Percentiles rank a stretch among this genome's conserved stretches.
phyloP scores from a whole-genome alignment of 2,329 filamentous ascomycete genomes.

The Paracamarosporium sp. region DNA sequence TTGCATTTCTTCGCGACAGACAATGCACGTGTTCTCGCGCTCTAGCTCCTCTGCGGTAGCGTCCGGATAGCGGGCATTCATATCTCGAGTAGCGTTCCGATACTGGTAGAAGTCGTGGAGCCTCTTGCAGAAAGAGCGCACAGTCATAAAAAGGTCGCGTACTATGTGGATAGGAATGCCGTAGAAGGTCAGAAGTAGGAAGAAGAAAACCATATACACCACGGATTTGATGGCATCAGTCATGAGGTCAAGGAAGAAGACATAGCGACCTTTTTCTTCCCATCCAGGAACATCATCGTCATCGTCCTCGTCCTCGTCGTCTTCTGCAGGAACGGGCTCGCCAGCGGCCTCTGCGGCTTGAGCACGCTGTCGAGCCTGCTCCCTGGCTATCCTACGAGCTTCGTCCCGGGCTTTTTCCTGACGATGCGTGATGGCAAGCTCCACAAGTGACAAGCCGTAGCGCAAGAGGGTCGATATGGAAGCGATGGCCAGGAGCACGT shows the following conservation, averaged over 20 bases:
- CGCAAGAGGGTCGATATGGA: constrained; percentile 80
- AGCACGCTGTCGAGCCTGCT: constrained; percentile 72
- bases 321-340: constrained; percentile 48
- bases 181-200: constrained; percentile 91
- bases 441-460: constrained; percentile 79
- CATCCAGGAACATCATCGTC: constrained; percentile 95
- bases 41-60: constrained; percentile 85
- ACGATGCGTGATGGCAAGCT: constrained; percentile 74
- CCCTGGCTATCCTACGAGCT: constrained; percentile 50
- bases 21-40: constrained; percentile 93
- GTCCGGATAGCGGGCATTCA: constrained; percentile 90
- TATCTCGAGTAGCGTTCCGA: constrained; percentile 87
- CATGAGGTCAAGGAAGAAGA: constrained; percentile 84
- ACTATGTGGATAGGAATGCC: constrained; percentile 96
- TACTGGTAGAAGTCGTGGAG: constrained; percentile 90
- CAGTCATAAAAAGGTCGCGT: constrained; percentile 91
- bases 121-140: constrained; percentile 87
- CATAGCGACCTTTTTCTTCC: constrained; percentile 93
- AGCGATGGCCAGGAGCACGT: constrained; percentile 82
- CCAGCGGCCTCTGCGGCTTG: constrained; percentile 47
- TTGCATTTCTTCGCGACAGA: constrained; percentile 95
- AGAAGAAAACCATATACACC: constrained; percentile 91
- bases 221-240: constrained; percentile 90
- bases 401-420: constrained; percentile 71
- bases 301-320: constrained; percentile 88